Percentiles rank a stretch among this genome's conserved stretches.
Conservation (phyloP, 768 basidiomycete genomes). For the Boletellus ananiceps region DNA sequence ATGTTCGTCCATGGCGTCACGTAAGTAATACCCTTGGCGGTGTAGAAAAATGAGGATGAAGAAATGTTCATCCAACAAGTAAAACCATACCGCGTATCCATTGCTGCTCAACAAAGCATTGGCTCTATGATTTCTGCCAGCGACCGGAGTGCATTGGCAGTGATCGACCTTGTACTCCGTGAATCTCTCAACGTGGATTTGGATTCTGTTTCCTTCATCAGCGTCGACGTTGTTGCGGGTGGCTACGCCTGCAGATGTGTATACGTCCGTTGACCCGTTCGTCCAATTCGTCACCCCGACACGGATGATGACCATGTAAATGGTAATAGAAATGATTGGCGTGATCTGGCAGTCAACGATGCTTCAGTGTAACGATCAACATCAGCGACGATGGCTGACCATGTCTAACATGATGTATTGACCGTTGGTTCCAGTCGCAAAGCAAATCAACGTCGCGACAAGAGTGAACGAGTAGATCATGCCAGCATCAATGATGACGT, state of each 20-base stretch:
- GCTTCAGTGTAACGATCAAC: not conserved
- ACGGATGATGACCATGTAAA: conserved; percentile 38
- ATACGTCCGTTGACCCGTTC: not conserved
- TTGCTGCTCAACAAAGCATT: too few species aligned
- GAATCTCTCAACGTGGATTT: not conserved
- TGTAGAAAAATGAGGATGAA: too few species aligned
- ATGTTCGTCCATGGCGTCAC: too few species aligned
- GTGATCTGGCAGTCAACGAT: conserved; percentile 17
- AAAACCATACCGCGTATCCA: too few species aligned
- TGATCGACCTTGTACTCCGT: not conserved
- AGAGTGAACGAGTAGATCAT: conserved; percentile 33
- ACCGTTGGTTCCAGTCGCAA: conserved; percentile 24
- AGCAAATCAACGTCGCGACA: conserved; percentile 28
- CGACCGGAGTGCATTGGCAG: too few species aligned
- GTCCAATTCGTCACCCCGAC: conserved; percentile 14
- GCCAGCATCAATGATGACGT: conserved; percentile 34
- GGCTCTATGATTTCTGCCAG: too few species aligned
- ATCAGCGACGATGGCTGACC: conserved; percentile 13
- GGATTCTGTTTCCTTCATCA: not conserved
- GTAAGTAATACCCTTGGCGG: too few species aligned
- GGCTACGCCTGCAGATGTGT: not conserved
- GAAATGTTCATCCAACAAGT: too few species aligned
- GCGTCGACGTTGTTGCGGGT: not conserved
- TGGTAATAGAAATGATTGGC: conserved; percentile 36
- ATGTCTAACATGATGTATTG: conserved; percentile 33